Evolutionary conservation across 2,329 filamentous ascomycete genomes (phyloP), one percentile per base, ranked within the genome.

Genomic region (Thelonectria olida): DNA sequence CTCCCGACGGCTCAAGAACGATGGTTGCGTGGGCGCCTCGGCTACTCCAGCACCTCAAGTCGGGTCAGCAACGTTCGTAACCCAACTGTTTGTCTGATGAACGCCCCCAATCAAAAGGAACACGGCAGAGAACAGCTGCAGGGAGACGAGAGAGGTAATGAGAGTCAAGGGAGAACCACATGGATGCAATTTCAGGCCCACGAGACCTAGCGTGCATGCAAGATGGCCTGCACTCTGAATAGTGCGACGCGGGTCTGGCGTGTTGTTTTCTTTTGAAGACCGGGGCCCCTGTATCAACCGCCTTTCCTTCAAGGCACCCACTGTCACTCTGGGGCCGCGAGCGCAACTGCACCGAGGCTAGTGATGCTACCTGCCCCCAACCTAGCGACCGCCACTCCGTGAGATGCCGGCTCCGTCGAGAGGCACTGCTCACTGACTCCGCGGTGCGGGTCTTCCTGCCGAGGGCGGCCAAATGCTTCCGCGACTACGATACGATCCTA

Each of bases 141-240:
- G 45, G 31, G 17, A 47, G 31, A 20, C 31, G 28, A 23, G 51
- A 41, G 27, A 48, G 10, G 22, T n/a, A 12, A 49, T 12, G n/a
- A 28, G 23, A 27, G 19, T 31, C 44, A 52, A 62, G 56, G 51
- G 62, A 67, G 61, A 39, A 57, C 41, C 50, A 51, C 38, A 44
- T 59, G 23, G 39, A 50, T 54, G 63, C 54, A 62, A 62, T 62
- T 54, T 54, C 42, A 54, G 53, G 62, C 69, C 70, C 72, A 74
- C 72, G 72, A 69, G 72, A 74, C 72, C 70, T 69, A 59, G 63
- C 60, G 69, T 67, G 63, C 66, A 74, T 74, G 72, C 71, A 74
- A 64, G 67, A 64, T 63, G 69, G 66, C 65, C 67, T 68, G 70
- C 65, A 70, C 64, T 69, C 67, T 67, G 68, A 68, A 63, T 62